Conservation (phyloP, 805 yeast genomes). For the Wickerhamomyces subpelliculosus region DNA sequence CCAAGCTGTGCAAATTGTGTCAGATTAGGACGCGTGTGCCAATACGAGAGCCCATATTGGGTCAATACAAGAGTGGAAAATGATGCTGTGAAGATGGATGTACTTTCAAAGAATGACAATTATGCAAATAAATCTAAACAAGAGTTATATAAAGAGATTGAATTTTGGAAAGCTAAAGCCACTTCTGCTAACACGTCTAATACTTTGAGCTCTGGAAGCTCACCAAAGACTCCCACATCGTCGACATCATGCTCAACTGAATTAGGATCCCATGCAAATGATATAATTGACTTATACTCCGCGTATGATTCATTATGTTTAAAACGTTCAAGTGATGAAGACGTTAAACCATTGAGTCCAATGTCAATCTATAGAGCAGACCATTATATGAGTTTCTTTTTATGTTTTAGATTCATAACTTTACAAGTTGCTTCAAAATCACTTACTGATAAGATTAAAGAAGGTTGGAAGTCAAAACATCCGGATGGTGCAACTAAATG, state of each 20-base stretch:
- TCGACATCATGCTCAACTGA: too few relatives aligned
- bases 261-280: neutral
- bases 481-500: constrained; percentile 16
- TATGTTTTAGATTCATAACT: neutral
- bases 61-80: neutral
- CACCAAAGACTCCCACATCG: too few relatives aligned
- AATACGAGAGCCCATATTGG: neutral
- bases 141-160: neutral
- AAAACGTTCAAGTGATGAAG: constrained; percentile 2
- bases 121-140: neutral
- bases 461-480: constrained; percentile 8
- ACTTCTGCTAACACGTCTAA: neutral
- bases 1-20: neutral
- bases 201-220: neutral
- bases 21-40: neutral
- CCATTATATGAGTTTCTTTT: neutral
- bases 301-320: constrained; percentile 1
- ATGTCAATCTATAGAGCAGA: neutral
- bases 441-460: constrained; percentile 3
- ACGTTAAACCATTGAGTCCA: constrained; percentile 1
- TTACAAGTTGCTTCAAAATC: neutral
- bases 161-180: neutral
- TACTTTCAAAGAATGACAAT: neutral
- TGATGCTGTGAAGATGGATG: neutral
- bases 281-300: constrained; percentile 1